Conservation (phyloP, 805 yeast genomes). For the Komagataella populi region DNA sequence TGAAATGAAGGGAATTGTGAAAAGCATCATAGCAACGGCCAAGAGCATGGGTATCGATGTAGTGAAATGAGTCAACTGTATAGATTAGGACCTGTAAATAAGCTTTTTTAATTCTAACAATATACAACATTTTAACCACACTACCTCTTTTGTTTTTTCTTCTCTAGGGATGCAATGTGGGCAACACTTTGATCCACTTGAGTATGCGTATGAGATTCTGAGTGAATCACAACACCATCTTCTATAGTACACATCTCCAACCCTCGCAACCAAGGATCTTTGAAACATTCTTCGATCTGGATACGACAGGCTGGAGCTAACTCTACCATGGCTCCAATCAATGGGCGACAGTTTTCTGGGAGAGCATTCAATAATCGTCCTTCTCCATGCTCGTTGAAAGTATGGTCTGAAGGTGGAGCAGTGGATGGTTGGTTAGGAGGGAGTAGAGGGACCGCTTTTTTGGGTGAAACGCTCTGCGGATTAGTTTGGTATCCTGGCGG, state of each 20-base stretch:
- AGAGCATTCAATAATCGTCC: conserved; percentile 57
- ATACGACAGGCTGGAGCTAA: conserved; percentile 80
- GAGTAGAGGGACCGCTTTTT: conserved; percentile 1
- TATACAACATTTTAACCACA: background rate
- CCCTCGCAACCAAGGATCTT: conserved; percentile 53
- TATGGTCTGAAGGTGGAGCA: conserved; percentile 25
- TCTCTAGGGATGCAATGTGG: conserved; percentile 86
- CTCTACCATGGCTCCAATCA: conserved; percentile 67
- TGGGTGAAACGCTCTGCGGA: conserved; percentile 5
- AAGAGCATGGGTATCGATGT: conserved; percentile 78
- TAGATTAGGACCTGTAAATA: background rate
- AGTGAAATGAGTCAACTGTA: conserved; percentile 30
- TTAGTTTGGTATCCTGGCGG: conserved; percentile 19
- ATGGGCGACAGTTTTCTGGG: conserved; percentile 53
- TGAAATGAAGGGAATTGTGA: conserved; percentile 64
- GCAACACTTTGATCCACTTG: conserved; percentile 89
- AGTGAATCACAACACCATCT: conserved; percentile 19
- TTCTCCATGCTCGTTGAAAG: conserved; percentile 58
- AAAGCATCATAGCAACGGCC: conserved; percentile 81
- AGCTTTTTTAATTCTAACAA: background rate
- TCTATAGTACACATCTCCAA: conserved; percentile 58
- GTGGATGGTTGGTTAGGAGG: background rate
- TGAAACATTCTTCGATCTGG: conserved; percentile 65
- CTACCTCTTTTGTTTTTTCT: conserved; percentile 41
- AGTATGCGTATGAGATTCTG: conserved; percentile 67